Conservation (phyloP, 805 yeast species). For the Candida ortonii region DNA sequence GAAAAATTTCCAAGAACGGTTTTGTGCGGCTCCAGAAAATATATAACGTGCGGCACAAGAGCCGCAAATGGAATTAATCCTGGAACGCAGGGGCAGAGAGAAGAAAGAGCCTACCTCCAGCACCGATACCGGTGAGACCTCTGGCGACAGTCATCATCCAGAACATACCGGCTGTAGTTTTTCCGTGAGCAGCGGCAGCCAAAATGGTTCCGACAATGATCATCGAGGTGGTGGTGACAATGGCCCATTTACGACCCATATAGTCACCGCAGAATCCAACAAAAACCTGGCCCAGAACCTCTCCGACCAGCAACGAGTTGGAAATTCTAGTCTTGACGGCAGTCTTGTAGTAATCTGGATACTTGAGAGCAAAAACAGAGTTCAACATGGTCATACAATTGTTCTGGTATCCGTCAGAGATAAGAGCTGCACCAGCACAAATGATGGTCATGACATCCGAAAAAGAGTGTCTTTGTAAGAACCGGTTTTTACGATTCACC, state of each 20-base stretch:
- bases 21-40: too few species aligned
- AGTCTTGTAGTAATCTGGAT: conserved; percentile 48
- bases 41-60: too few species aligned
- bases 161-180: conserved; percentile 41
- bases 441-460: conserved; percentile 46
- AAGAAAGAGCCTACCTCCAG: conserved; percentile 55
- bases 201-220: conserved; percentile 55
- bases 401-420: conserved; percentile 50
- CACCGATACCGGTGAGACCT: conserved; percentile 76
- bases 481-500: conserved; percentile 18
- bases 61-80: too few species aligned
- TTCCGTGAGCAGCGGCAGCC: conserved; percentile 61
- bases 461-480: conserved; percentile 27
- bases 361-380: conserved; percentile 20
- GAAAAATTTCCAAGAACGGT: too few species aligned
- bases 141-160: conserved; percentile 67
- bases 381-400: conserved; percentile 28
- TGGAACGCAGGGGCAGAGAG: conserved; percentile 42
- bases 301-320: conserved; percentile 50
- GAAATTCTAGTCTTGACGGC: conserved; percentile 28
- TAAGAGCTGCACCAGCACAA: conserved; percentile 72
- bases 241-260: conserved; percentile 60
- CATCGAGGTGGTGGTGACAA: conserved; percentile 54
- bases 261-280: conserved; percentile 59
- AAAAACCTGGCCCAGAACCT: conserved; percentile 57